Conservation (phyloP, 805 yeast genomes). For the Scheffersomyces ergatensis region DNA sequence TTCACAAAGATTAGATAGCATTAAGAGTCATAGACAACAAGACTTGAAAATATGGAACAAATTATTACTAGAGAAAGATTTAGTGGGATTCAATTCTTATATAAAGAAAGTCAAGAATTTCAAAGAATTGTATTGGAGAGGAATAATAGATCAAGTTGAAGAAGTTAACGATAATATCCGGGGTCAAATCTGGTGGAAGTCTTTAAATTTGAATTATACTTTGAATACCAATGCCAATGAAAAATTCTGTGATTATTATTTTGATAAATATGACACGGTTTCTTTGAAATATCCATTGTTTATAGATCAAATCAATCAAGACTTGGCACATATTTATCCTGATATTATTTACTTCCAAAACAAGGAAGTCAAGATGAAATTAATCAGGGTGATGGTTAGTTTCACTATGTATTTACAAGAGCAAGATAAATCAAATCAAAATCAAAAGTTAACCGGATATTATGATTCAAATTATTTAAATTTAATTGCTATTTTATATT, state of each 20-base stretch:
- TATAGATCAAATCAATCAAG: conserved; percentile 9
- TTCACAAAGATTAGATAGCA: conserved; percentile 25
- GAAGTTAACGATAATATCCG: conserved; percentile 31
- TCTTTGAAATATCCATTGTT: neutral
- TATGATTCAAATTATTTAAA: conserved; percentile 36
- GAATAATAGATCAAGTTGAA: conserved; percentile 2
- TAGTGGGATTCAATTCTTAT: neutral
- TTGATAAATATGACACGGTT: conserved; percentile 3
- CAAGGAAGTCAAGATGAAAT: conserved; percentile 7
- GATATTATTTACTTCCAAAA: conserved; percentile 18
- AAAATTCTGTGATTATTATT: conserved; percentile 11
- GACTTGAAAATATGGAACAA: conserved; percentile 27
- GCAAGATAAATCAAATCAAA: conserved; percentile 9
- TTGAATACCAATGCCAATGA: conserved; percentile 5
- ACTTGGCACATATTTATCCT: conserved; percentile 16
- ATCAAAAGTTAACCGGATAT: conserved; percentile 9
- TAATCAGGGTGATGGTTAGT: conserved; percentile 28
- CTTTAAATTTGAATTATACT: conserved; percentile 10
- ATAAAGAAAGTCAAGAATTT: conserved; percentile 2
- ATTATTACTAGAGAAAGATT: conserved; percentile 8
- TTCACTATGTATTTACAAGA: conserved; percentile 18
- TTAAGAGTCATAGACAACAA: conserved; percentile 29
- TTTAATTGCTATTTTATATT: conserved; percentile 41
- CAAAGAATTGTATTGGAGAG: conserved; percentile 3
- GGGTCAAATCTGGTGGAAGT: conserved; percentile 49